Evolutionary conservation across 495 filamentous ascomycete genomes (phyloP), one percentile per base, ranked within the genome.

Genomic region (Penicillium waksmanii): DNA sequence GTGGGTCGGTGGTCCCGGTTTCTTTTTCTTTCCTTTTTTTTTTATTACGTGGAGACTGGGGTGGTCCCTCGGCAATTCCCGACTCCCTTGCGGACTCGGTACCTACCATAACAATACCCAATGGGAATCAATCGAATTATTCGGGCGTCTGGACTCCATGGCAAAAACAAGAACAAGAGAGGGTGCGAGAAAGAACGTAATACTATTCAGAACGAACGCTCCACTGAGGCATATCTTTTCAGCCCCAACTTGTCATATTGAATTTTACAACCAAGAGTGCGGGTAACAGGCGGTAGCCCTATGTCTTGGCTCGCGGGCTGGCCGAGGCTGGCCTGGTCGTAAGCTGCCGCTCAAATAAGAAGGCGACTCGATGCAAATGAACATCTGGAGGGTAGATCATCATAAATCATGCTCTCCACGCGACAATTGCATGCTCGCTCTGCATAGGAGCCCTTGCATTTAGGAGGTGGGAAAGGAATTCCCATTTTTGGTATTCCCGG

Each of bases 1-100:
- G 42, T 19, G 42, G n/a, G n/a, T 46, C 42, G 27, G 36, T 38
- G 10, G 36, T 38, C 36, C 36, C 12, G 27, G 27, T 11, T 38
- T 38, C 15, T 38, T 38, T 38, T 38, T n/a, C 36, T n/a, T 38
- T 38, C 17, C 42, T 9, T 46, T 21, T 46, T 21, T 19, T 46
- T 5, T 46, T 46, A n/a, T 13, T 5, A 27, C 46, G 23, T 48
- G 46, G 46, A 48, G 46, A 48, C 46, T 48, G 46, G 46, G 46
- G 46, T 48, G 46, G 46, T 48, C 46, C 46, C 46, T 23, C 46
- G 46, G 46, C 46, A 27, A 48, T 48, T 23, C 46, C 46, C 46
- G 46, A 48, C 23, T 48, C 9, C 19, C 46, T 23, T 48, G 46
- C 31, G 46, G 46, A 15, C 23, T 48, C 46, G n/a, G 46, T 48